Evolutionary conservation across 495 filamentous ascomycete genomes (phyloP), one percentile per base, ranked within the genome.

Genomic region (Hypoxylon rickii): DNA sequence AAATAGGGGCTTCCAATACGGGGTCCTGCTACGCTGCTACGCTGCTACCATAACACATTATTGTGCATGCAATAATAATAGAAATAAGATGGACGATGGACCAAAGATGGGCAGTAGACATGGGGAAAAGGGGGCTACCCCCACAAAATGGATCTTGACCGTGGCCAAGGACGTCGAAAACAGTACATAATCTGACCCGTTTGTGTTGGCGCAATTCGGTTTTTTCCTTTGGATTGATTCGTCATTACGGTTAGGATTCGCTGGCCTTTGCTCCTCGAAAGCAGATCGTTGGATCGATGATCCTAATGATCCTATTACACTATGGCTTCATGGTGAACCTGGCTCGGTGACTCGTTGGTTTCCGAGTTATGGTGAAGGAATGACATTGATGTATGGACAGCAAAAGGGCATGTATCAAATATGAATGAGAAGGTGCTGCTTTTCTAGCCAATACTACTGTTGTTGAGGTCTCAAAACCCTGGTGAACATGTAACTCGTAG

Each of bases 251-350:
- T 54, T 51, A 49, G 53, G 40, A 58, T 29, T 29, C 10, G 37
- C 22, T 58, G 59, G 59, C 20, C 59, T 57, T 20, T 58, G 53
- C 53, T 63, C 31, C 44, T 37, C 36, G 26, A 26, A 11, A 39
- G 24, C n/a, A 57, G 52, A 63, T 63, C 52, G 44, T 20, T 33
- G 52, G 59, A 63, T 63, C 53, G 53, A 50, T 53, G 44, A 57
- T 63, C 59, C 8, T 50, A 38, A 51, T 7, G 15, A 13, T 36
- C 7, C 32, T 12, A 13, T 31, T 5, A 11, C 2, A n/a, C n/a
- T n/a, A n/a, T n/a, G n/a, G n/a, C n/a, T n/a, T n/a, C n/a, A n/a
- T 55, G 17, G 53, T 57, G 48, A 40, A 63, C 20, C 53, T 62
- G 1, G 18, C n/a, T 55, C 39, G 39, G 39, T 26, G 16, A 39